Conservation (phyloP, 768 basidiomycete genomes). For the Solioccasus polychromus region DNA sequence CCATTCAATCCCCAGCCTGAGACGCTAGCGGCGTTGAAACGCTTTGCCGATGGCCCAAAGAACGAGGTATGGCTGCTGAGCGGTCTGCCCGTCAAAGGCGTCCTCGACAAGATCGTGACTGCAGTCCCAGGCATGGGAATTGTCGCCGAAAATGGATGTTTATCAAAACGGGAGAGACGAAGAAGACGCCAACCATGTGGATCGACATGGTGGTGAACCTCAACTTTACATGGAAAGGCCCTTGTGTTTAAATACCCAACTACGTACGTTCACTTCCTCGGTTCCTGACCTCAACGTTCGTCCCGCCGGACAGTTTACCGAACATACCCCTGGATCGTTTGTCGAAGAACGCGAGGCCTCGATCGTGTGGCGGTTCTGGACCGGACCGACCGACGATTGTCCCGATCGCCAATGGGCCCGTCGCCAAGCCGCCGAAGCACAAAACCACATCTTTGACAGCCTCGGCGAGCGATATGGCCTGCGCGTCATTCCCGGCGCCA, state of each 20-base stretch:
- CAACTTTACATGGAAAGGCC: conserved; percentile 40
- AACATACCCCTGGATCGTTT: conserved; percentile 83
- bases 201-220: conserved; percentile 77
- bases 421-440: conserved; percentile 82
- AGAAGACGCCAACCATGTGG: conserved; percentile 47
- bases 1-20: conserved; percentile 40
- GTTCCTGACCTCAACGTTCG: background rate
- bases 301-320: background rate
- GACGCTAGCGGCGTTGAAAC: conserved; percentile 48
- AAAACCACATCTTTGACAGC: conserved; percentile 89
- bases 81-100: conserved; percentile 61
- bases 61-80: conserved; percentile 86
- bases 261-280: conserved; percentile 57
- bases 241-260: conserved; percentile 37
- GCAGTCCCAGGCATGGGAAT: conserved; percentile 69
- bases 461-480: conserved; percentile 81
- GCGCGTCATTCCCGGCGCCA: conserved; percentile 78
- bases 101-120: conserved; percentile 60
- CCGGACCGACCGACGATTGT: conserved; percentile 43
- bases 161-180: conserved; percentile 52
- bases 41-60: conserved; percentile 55
- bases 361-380: conserved; percentile 85
- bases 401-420: conserved; percentile 42
- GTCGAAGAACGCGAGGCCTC: conserved; percentile 82
- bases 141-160: conserved; percentile 91